These are phyloP conservation scores for Agaricus blazei DNA, from an alignment of 768 basidiomycete genomes.

Conservation along the genomic window DNA sequence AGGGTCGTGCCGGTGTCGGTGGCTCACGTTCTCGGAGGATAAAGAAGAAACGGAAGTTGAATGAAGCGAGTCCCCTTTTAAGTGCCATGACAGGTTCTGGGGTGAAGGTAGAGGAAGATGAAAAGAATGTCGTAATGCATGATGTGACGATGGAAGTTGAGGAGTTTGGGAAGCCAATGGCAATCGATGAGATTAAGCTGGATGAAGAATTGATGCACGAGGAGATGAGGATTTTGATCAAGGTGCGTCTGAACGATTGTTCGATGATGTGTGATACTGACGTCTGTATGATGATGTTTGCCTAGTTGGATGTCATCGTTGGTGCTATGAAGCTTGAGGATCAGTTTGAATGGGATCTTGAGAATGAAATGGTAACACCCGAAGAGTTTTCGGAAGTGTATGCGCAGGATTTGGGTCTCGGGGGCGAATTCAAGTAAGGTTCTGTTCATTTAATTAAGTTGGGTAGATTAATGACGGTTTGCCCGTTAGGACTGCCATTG, in stretches of 20 bases:
- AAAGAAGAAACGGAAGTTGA: slow-evolving; percentile 19
- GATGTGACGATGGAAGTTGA: slow-evolving; percentile 19
- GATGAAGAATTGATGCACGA: slow-evolving; percentile 66
- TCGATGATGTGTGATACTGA: slow-evolving; percentile 5
- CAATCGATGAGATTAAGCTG: slow-evolving; percentile 58
- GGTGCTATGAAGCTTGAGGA: slow-evolving; percentile 92
- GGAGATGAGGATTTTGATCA: slow-evolving; percentile 89
- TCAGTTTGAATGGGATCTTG: slow-evolving; percentile 97
- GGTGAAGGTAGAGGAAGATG: slow-evolving; percentile 15
- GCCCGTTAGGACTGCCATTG: slow-evolving; percentile 78
- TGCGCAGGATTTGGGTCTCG: slow-evolving; percentile 79
- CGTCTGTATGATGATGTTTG: background rate
- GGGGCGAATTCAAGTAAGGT: slow-evolving; percentile 87
- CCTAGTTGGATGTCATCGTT: slow-evolving; percentile 90
- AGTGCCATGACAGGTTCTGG: slow-evolving; percentile 8
- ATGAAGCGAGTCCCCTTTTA: slow-evolving; percentile 13
- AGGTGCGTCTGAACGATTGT: slow-evolving; percentile 41
- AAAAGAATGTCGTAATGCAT: slow-evolving; percentile 15
- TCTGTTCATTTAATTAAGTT: background rate
- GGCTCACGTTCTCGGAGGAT: slow-evolving; percentile 10
- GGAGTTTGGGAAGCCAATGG: slow-evolving; percentile 33
- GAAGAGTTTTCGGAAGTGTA: slow-evolving; percentile 92
- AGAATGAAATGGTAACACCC: slow-evolving; percentile 72
- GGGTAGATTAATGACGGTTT: background rate
- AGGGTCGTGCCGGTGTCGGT: slow-evolving; percentile 10